Conservation (phyloP, 106 monocot species). For the Chionographis japonica region DNA sequence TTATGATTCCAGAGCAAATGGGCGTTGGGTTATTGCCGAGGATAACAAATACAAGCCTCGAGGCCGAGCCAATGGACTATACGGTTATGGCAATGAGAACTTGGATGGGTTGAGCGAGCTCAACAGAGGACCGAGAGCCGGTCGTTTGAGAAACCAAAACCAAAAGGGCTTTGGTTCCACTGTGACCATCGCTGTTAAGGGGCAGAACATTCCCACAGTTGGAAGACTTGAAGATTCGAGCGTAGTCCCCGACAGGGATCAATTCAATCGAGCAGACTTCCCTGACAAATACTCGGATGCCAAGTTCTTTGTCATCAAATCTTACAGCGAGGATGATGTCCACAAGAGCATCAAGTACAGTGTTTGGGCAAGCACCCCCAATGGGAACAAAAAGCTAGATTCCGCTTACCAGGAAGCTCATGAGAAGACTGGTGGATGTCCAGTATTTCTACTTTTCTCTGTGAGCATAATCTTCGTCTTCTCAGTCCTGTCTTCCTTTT, state of each 20-base stretch:
- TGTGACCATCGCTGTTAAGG: conserved; percentile 24
- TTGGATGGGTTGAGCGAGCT: conserved; percentile 61
- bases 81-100: conserved; percentile 53
- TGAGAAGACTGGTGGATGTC: conserved; percentile 43
- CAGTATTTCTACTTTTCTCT: conserved; percentile 79
- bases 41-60: conserved; percentile 52
- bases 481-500: neutral
- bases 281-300: conserved; percentile 52
- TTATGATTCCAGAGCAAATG: conserved; percentile 38
- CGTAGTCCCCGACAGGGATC: conserved; percentile 39
- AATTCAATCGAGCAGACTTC: conserved; percentile 64
- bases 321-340: conserved; percentile 86
- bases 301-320: conserved; percentile 81
- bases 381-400: conserved; percentile 87
- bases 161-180: conserved; percentile 21
- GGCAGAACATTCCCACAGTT: conserved; percentile 23
- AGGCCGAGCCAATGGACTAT: conserved; percentile 50
- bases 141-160: conserved; percentile 34
- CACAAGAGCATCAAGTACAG: conserved; percentile 79
- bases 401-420: conserved; percentile 60
- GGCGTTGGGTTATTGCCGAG: conserved; percentile 16
- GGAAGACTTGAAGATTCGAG: conserved; percentile 27
- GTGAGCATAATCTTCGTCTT: conserved; percentile 23
- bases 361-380: conserved; percentile 88
- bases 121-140: conserved; percentile 68